phyloP scores from a whole-genome alignment of 352 stramenopile species.

The Globisporangium paroecandrum region DNA sequence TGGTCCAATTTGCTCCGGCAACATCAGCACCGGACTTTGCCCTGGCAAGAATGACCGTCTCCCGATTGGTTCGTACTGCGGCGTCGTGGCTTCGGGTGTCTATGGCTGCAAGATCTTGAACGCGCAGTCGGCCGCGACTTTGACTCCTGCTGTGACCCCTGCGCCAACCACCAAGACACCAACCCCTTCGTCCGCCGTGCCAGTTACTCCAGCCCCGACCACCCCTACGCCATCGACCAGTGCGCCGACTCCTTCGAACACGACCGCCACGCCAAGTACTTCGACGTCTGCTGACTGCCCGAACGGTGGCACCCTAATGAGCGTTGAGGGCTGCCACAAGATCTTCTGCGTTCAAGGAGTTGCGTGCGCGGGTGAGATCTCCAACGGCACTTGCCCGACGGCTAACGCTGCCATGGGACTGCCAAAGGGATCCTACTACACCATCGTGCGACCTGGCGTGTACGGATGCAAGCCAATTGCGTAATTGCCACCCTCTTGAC shows the following conservation, averaged over 20 bases:
- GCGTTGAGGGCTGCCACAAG: conserved; percentile 17
- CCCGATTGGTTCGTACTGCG: conserved; percentile 20
- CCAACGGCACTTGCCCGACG: conserved; percentile 7
- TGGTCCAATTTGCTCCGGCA: conserved; percentile 13
- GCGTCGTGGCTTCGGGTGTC: conserved; percentile 17
- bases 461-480: conserved; percentile 16
- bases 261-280: not conserved
- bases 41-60: conserved; percentile 11
- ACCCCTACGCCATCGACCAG: conserved; percentile 6
- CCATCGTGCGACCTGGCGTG: conserved; percentile 10
- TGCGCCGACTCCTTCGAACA: not conserved
- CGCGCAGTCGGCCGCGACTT: not conserved
- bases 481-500: not conserved
- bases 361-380: conserved; percentile 14
- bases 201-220: not conserved
- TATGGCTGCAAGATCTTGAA: conserved; percentile 21
- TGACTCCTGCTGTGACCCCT: not conserved
- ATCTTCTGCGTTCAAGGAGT: conserved; percentile 21
- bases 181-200: not conserved
- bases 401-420: conserved; percentile 8
- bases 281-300: conserved; percentile 1
- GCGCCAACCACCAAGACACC: conserved; percentile 5
- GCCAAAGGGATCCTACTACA: conserved; percentile 14
- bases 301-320: conserved; percentile 9
- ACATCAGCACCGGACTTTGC: conserved; percentile 11